Evolutionary conservation across 2,329 filamentous ascomycete genomes (phyloP), one percentile per base, ranked within the genome.

Genomic region (Malbranchea zuffiana): DNA sequence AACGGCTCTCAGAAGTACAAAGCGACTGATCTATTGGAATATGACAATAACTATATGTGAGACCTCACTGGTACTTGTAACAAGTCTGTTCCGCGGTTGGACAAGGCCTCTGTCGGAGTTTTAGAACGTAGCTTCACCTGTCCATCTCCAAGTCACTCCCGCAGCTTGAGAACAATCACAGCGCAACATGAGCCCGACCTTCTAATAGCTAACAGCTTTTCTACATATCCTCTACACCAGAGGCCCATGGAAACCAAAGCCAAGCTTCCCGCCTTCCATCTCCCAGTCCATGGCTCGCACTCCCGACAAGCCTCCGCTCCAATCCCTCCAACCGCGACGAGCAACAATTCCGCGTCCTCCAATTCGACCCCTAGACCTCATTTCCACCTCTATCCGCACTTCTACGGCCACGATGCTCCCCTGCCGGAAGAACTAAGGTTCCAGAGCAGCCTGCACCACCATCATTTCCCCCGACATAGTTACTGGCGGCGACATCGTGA

Each of bases 321-420:
- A 11, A 31, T 10, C 28, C n/a, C 12, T 16, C 11, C 19, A 20
- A 24, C 17, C 26, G 20, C 6, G 12, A 17, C 35, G 11, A 31
- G 12, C 30, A 18, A 17, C 27, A 39, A 29, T 23, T n/a, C 23
- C 28, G n/a, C 30, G 34, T 33, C 23, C 12, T 11, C 18, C 32
- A 33, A 29, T 27, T 33, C 31, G 23, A 23, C 23, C 36, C 24
- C 10, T n/a, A n/a, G n/a, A n/a, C 29, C 23, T 19, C 31, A 26
- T 18, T 39, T 31, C 7, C 29, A 40, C 32, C 37, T 30, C 17
- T 32, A 32, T 28, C 31, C 41, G 12, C 27, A 34, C 23, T 6
- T 29, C 11, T 29, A 35, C 15, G 15, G 34, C 12, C 13, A 37
- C 21, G 17, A 40, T 24, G 26, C 31, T 10, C 25, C 38, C 8